Base-by-base conservation (phyloP, 495 filamentous ascomycete species). In the Daldinia concentrica region DNA sequence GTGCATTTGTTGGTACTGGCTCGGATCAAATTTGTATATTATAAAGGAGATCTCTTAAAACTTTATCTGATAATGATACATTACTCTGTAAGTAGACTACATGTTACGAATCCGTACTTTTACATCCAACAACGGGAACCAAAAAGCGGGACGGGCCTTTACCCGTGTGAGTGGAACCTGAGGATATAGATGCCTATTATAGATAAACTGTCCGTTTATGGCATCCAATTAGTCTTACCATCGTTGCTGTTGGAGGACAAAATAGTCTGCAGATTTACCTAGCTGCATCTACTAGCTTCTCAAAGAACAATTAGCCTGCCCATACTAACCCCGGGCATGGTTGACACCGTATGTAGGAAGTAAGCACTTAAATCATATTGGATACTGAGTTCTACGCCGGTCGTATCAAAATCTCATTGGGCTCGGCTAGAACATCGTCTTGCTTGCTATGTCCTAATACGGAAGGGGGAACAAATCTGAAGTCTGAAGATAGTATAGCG, bases 91-190 rank as follows among this genome's bases (percentile, higher is more conserved):
- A 34, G 32, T 34, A 34, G 32, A 34, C 32, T 34, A 34, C 30
- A 55, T 30, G 26, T 14, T 19, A 19, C 52, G 29, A 6, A 57
- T 57, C 54, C 54, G 30, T 57, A 57, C 54, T 36, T 36, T 11
- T 17, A 37, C 59, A n/a, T 60, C 34, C 37, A 36, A 61, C 37
- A 63, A 71, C 62, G 62, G 68, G 52, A 58, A 29, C 32, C 52
- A 52, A 64, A 62, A 54, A 55, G 58, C 66, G 66, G 66, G 39
- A 68, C 66, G 69, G 64, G 63, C 69, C 69, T 72, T 67, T 54
- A 67, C 62, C 68, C 68, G 68, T 62, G 30, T 62, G 24, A 19
- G 48, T 37, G n/a, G 32, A 61, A 60, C 57, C 41, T 27, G 41
- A 62, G 68, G 57, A 24, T 61, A 62, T 43, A 64, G 48, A 41